Evolutionary conservation across 1,284 basidiomycete genomes (phyloP), one percentile per base, ranked within the genome.

Genomic region (Apiotrichum mycotoxinovorans): DNA sequence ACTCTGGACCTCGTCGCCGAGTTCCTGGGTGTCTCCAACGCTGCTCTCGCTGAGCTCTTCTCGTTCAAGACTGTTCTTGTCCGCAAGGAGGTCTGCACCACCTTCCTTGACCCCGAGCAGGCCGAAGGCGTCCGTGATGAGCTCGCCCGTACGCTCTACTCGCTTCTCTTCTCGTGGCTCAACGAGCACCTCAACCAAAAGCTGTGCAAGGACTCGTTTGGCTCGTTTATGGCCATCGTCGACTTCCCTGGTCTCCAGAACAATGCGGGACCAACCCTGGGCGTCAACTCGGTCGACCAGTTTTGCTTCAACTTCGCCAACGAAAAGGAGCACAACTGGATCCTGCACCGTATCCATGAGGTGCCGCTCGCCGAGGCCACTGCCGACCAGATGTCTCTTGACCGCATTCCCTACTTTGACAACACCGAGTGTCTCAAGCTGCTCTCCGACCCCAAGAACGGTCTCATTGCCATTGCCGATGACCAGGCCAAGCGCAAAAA

Each of bases 231-330:
- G 66, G 90, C 91, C n/a, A 80, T 98, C 40, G 87, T 98, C 71
- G 94, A 98, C 73, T 83, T 98, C 1, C 94, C 96, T 2, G 93
- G 95, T n/a, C 84, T 87, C 17, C 89, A 94, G 73, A 91, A 93
- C 76, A 84, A 91, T 75, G 85, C 88, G 18, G 77, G 79, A 34
- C 70, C 71, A 8, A 79, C 76, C 3, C 85, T 84, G 61, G 83
- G 86, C 1, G 83, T 87, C 53, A 96, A 97, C 75, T 93, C 91
- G 17, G 84, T 99, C 38, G 94, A 98, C 68, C 92, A 97, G 66
- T 93, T 98, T 77, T 91, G 88, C 74, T 83, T 98, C 81, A 99
- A 98, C 78, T 93, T 91, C 69, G 91, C 93, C 49, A 91, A 93
- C 67, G 94, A 98, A 71, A 85, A 88, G 17, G 73, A 97, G 37